phyloP scores from a whole-genome alignment of 192 early-diverging fungal genomes.

The Backusella australiensis region DNA sequence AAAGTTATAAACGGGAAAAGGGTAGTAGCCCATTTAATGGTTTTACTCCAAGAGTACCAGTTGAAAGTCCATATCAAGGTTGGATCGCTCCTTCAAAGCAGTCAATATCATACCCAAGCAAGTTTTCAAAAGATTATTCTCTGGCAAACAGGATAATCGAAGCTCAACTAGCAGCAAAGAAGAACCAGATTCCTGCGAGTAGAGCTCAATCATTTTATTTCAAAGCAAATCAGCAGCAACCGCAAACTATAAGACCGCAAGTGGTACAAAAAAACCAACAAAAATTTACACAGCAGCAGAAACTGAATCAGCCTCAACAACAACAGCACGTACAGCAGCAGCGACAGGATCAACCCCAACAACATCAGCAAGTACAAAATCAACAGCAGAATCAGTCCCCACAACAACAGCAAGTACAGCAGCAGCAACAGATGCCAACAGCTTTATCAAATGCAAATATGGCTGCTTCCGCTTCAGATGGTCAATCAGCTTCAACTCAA shows the following conservation, averaged over 20 bases:
- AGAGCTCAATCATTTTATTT: background rate
- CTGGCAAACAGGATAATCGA: background rate
- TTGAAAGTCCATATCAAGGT: background rate
- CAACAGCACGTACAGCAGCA: background rate
- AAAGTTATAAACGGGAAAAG: background rate
- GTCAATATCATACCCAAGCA: background rate
- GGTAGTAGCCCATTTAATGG: background rate
- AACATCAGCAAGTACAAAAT: background rate
- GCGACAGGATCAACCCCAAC: background rate
- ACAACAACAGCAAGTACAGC: background rate
- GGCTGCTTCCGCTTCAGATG: background rate
- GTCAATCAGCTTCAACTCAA: background rate
- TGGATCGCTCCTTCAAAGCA: background rate
- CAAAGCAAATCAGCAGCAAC: background rate
- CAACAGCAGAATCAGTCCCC: background rate
- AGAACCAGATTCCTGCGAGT: background rate
- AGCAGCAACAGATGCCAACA: background rate
- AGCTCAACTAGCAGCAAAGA: background rate
- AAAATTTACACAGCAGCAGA: background rate
- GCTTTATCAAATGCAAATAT: background rate
- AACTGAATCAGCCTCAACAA: background rate
- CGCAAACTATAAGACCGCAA: background rate
- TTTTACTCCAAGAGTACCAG: background rate
- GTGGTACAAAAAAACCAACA: background rate
- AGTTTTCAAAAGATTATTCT: background rate